Conservation (phyloP, 1,284 basidiomycete species). For the Fomitopsis betulina region DNA sequence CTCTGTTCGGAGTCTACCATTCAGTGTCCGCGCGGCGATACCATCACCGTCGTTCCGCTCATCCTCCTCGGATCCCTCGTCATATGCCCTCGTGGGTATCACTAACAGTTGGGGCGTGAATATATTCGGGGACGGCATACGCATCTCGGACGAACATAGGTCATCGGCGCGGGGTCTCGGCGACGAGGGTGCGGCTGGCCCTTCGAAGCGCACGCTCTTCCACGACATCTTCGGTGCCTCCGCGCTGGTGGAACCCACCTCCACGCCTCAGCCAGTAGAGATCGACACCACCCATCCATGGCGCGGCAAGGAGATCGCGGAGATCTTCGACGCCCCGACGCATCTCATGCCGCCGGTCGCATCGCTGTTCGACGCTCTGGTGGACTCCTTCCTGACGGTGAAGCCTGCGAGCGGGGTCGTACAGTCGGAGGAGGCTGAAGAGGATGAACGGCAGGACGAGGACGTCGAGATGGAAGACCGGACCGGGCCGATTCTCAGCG, state of each 20-base stretch:
- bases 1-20: conserved; percentile 48
- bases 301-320: conserved; percentile 37
- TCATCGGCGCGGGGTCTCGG: conserved; percentile 40
- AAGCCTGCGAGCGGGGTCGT: conserved; percentile 12
- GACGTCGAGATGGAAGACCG: conserved; percentile 39
- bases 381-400: conserved; percentile 58
- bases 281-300: conserved; percentile 24
- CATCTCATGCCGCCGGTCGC: conserved; percentile 80
- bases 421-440: conserved; percentile 20
- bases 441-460: conserved; percentile 14
- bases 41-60: conserved; percentile 39
- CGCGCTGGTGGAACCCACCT: conserved; percentile 40
- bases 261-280: conserved; percentile 16
- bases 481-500: conserved; percentile 20
- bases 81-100: conserved; percentile 61
- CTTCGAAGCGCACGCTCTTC: conserved; percentile 58
- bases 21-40: conserved; percentile 47
- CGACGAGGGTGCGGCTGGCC: conserved; percentile 18
- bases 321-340: conserved; percentile 69
- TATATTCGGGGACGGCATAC: conserved; percentile 54
- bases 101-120: conserved; percentile 62
- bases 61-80: conserved; percentile 22
- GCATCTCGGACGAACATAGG: conserved; percentile 36
- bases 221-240: conserved; percentile 82
- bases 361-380: conserved; percentile 69